Conservation (phyloP, 495 filamentous ascomycete genomes). For the Hypoxylon trugodes region DNA sequence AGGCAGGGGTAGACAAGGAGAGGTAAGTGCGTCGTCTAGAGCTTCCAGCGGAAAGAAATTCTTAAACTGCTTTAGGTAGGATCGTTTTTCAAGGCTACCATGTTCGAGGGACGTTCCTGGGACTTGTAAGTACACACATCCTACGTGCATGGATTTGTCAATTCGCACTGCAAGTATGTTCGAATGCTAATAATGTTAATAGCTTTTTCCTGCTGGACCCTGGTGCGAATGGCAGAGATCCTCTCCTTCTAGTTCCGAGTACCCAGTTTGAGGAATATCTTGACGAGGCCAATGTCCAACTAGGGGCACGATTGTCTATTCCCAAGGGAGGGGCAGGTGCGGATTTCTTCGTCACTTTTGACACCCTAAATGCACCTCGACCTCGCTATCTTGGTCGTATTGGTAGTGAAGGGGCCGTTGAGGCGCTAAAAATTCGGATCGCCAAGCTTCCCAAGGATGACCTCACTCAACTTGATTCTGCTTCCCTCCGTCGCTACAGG, state of each 20-base stretch:
- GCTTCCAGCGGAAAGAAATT: neutral
- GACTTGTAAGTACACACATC: slow-evolving; percentile 69
- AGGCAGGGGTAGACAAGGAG: slow-evolving; percentile 52
- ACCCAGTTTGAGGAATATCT: slow-evolving; percentile 68
- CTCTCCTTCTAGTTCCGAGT: slow-evolving; percentile 70
- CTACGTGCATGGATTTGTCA: neutral
- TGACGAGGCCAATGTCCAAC: slow-evolving; percentile 62
- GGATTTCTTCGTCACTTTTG: slow-evolving; percentile 66
- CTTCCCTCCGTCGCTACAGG: slow-evolving; percentile 20
- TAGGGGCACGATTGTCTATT: slow-evolving; percentile 59
- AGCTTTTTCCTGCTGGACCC: slow-evolving; percentile 76
- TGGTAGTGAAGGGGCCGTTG: slow-evolving; percentile 45
- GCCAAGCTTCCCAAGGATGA: slow-evolving; percentile 16
- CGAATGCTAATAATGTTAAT: slow-evolving; percentile 1
- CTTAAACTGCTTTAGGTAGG: slow-evolving; percentile 51
- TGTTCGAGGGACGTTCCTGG: slow-evolving; percentile 68
- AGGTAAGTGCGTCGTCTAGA: slow-evolving; percentile 41
- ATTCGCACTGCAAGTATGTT: neutral
- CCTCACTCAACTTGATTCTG: slow-evolving; percentile 11
- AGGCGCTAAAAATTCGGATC: slow-evolving; percentile 32
- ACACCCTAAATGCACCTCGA: slow-evolving; percentile 60
- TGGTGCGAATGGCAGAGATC: slow-evolving; percentile 48
- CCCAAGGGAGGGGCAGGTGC: slow-evolving; percentile 53
- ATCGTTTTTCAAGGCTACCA: slow-evolving; percentile 66
- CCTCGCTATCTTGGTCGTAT: slow-evolving; percentile 72